Evolutionary conservation across 768 basidiomycete genomes (phyloP).

Genomic region (Hirschioporus abietinus): DNA sequence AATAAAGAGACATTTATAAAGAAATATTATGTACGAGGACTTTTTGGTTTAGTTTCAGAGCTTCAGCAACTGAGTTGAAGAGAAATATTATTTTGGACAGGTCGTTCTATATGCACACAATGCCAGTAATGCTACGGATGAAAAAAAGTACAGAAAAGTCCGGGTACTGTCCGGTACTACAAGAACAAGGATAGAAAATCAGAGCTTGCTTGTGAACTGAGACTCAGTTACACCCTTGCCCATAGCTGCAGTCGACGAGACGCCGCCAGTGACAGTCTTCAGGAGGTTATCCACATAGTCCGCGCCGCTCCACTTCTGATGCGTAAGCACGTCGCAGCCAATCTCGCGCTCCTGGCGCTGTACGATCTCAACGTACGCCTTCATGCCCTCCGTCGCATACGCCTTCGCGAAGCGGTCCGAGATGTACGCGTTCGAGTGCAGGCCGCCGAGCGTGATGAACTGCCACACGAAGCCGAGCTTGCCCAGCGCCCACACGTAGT

Average conservation of each 20-base stretch:
- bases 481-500: conserved; percentile 88
- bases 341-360: conserved; percentile 91
- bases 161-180: neutral
- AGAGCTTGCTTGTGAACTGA: conserved; percentile 59
- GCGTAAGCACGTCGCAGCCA: conserved; percentile 93
- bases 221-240: conserved; percentile 91
- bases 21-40: no score
- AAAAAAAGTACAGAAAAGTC: neutral
- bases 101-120: conserved; percentile 1
- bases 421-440: conserved; percentile 97
- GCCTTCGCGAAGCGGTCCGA: conserved; percentile 86
- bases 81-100: neutral
- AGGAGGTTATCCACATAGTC: conserved; percentile 88
- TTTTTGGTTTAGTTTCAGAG: no score
- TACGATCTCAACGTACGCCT: conserved; percentile 94
- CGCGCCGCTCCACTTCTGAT: conserved; percentile 98
- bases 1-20: no score
- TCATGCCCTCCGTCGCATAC: conserved; percentile 95
- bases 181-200: neutral
- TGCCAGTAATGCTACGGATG: neutral
- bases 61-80: no score
- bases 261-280: conserved; percentile 95
- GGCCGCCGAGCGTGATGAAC: conserved; percentile 95
- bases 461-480: conserved; percentile 98
- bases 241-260: conserved; percentile 99